Evolutionary conservation across 164 flowering plant species (phyloP), one percentile per base, ranked within the genome.

Genomic region (Magnolia officinalis): DNA sequence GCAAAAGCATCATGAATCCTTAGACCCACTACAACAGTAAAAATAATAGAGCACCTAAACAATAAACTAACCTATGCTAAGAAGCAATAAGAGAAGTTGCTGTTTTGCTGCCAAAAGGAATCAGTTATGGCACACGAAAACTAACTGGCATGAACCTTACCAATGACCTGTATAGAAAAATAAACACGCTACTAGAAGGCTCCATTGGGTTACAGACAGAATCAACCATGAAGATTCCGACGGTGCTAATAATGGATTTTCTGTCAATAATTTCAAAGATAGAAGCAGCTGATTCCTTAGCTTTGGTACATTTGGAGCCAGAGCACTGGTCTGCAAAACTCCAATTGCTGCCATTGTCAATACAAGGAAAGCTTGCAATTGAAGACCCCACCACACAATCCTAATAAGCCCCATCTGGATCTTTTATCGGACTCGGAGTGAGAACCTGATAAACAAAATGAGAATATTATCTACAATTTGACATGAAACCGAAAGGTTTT

Each of bases 111-210:
- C 24, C 24, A 24, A 24, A 24, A 24, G 24, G 0, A 24, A 24
- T 24, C 61, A 50, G 63, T 9, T 50, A 21, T 55, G 6, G 49
- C 23, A 5, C 5, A 58, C 11, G 23, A 20, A 13, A 10, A 74
- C 21, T 4, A 59, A 9, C 10, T 9, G 63, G 16, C 3, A 21
- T 31, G 50, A 63, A 73, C 72, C 87, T 81, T 85, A 93, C 99
- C 98, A 91, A 79, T 94, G 99, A 69, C 99, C 99, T 20, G 89
- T 88, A 82, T 89, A 83, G 84, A 91, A 96, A 86, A 96, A 96
- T 26, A 96, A 85, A 77, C 90, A 89, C 19, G 86, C 87, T 19
- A 96, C 92, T 31, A 96, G 83, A 77, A 96, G 91, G 82, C 84
- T 89, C 99, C 97, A 94, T 69, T 94, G 96, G 31, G 86, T 86